Evolutionary conservation across 495 filamentous ascomycete genomes (phyloP), one percentile per base, ranked within the genome.

Genomic region (Parmelia sp.): DNA sequence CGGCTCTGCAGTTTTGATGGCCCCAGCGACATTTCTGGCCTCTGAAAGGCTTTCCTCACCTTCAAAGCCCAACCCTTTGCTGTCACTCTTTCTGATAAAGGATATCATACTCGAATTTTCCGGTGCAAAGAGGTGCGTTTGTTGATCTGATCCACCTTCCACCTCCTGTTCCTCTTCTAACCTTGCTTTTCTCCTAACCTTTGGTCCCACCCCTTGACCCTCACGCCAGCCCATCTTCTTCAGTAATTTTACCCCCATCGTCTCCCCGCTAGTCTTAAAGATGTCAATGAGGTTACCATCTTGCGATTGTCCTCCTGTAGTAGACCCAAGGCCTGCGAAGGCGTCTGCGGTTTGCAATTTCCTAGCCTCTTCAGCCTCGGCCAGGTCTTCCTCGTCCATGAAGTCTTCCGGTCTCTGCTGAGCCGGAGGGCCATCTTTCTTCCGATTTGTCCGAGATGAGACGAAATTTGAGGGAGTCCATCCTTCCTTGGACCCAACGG

Each of bases 351-450:
- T 96, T 69, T 92, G 84, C 37, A 97, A 73, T 56, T 79, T 81
- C 67, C 82, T 82, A 4, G 86, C 80, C 74, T 96, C 92, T 59
- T 87, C 92, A 3, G 87, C 88, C 68, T 96, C 93, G 15, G 89
- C 88, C 15, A 96, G 77, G 75, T 98, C 94, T 75, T 98, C 95
- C 66, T 96, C 95, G 67, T 98, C 94, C 94, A 98, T 98, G 66
- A 91, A 97, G 71, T 98, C 94, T 69, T 97, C 93, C 12, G 86
- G 82, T 37, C 86, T 85, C 72, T 90, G 86, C 69, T 86, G 78
- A 1, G 74, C 23, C 10, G 81, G 79, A 19, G 77, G 63, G 31
- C 74, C 81, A 78, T 93, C 86, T 68, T 90, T 88, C 61, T 84
- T 83, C 57, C 90, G 88, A 66, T 90, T 90, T 45, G 85, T 75